A percentile compares a stretch with the other conserved stretches of the same genome.
These are phyloP conservation scores for Hypericum perforatum DNA, from an alignment of 345 rosid genomes.

Conservation along the genomic window DNA sequence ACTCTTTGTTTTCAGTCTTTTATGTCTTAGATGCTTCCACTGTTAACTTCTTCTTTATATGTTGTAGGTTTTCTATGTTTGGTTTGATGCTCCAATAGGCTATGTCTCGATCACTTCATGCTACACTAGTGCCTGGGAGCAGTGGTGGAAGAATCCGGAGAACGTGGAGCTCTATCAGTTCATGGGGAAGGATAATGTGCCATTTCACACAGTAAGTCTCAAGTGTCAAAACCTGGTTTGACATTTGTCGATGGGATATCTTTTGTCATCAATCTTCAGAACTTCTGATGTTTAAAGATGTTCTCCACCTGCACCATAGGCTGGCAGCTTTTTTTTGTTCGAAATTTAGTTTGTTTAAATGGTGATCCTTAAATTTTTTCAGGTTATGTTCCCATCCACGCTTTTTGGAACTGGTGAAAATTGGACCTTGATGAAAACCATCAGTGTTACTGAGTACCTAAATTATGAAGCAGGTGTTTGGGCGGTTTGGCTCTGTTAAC, in stretches of 20 bases:
- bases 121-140: conserved; percentile 94
- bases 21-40: too few relatives aligned
- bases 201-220: conserved; percentile 86
- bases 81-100: conserved; percentile 99
- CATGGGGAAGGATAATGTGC: conserved; percentile 98
- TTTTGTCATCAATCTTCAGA: not conserved
- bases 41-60: conserved; percentile 5
- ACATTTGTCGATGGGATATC: not conserved
- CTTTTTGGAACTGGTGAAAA: conserved; percentile 91
- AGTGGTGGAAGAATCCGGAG: conserved; percentile 99
- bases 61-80: conserved; percentile 85
- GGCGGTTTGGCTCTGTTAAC: too few relatives aligned
- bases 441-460: conserved; percentile 87
- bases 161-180: conserved; percentile 94
- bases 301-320: too few relatives aligned
- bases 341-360: conserved; percentile 6
- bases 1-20: not conserved
- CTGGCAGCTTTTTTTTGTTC: not conserved
- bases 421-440: conserved; percentile 96
- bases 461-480: conserved; percentile 78
- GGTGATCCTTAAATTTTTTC: conserved; percentile 13
- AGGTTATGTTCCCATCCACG: conserved; percentile 96
- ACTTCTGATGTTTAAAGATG: too few relatives aligned
- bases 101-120: conserved; percentile 84
- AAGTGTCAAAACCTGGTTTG: not conserved